These are phyloP conservation scores for Neurospora sp. DNA, from an alignment of 495 filamentous ascomycete genomes.

Conservation along the genomic window DNA sequence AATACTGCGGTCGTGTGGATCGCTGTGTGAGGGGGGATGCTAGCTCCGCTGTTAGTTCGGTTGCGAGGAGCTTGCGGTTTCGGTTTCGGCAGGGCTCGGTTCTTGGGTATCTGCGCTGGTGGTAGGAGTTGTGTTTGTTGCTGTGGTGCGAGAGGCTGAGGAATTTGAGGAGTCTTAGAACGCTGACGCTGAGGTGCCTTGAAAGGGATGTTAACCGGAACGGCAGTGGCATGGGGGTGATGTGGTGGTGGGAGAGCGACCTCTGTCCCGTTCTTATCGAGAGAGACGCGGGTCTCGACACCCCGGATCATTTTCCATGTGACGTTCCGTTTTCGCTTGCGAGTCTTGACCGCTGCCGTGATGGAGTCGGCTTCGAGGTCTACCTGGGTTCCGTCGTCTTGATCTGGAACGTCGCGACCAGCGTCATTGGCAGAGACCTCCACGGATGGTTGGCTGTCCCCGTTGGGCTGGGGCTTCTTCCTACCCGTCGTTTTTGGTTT, in stretches of 20 bases:
- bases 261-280: constrained; percentile 2
- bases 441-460: not conserved
- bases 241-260: not conserved
- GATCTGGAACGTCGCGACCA: not conserved
- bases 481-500: not conserved
- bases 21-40: not conserved
- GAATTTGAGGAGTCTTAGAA: not conserved
- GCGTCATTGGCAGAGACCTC: not conserved
- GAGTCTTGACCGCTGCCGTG: constrained; percentile 28
- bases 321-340: constrained; percentile 27
- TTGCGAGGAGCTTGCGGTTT: not conserved
- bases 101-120: not conserved
- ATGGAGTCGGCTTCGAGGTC: constrained; percentile 19
- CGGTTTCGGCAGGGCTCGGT: not conserved
- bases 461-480: not conserved
- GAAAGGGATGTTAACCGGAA: not conserved
- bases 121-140: not conserved
- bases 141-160: not conserved
- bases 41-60: not conserved
- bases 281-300: constrained; percentile 21
- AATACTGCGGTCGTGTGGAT: not conserved
- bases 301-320: constrained; percentile 29
- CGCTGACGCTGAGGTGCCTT: not conserved
- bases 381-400: not conserved
- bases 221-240: not conserved